Percentiles rank a stretch among this genome's conserved stretches.
phyloP scores from a whole-genome alignment of 352 stramenopile genomes.

The Globisporangium spiculum region DNA sequence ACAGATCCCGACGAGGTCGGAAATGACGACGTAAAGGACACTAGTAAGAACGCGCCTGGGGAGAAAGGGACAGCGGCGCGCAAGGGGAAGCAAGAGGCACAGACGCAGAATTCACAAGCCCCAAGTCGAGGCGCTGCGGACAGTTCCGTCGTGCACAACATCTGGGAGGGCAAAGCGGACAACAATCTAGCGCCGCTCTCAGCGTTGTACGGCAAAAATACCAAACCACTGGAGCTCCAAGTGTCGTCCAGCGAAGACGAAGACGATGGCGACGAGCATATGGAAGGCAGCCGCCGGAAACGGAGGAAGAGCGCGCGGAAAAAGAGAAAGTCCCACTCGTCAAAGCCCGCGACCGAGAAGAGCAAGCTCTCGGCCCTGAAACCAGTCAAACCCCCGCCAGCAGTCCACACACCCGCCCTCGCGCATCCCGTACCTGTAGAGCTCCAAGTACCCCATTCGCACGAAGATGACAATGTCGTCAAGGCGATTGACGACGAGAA shows the following conservation, averaged over 20 bases:
- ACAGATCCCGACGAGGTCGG: constrained; percentile 8
- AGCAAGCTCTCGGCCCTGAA: background rate
- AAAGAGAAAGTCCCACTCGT: constrained; percentile 9
- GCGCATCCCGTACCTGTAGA: background rate
- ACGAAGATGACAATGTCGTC: background rate
- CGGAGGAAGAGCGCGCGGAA: constrained; percentile 9
- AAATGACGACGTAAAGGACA: background rate
- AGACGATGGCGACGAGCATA: background rate
- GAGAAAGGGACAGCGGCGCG: background rate
- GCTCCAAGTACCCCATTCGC: background rate
- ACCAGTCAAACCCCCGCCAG: constrained; percentile 12
- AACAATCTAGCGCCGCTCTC: constrained; percentile 17
- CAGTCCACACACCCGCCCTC: background rate
- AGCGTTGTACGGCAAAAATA: background rate
- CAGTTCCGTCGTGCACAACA: constrained; percentile 8
- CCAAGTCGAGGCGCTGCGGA: background rate
- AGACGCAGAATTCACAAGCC: background rate
- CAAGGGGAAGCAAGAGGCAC: background rate
- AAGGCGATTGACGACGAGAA: background rate
- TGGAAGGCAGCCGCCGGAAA: background rate
- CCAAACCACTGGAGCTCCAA: constrained; percentile 6
- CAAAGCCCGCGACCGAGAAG: background rate
- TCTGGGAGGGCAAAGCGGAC: constrained; percentile 9
- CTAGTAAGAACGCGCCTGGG: constrained; percentile 4
- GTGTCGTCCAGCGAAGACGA: constrained; percentile 19